Evolutionary conservation across 2,329 filamentous ascomycete genomes (phyloP), one percentile per base, ranked within the genome.

Genomic region (Cryphonectria naterciae): DNA sequence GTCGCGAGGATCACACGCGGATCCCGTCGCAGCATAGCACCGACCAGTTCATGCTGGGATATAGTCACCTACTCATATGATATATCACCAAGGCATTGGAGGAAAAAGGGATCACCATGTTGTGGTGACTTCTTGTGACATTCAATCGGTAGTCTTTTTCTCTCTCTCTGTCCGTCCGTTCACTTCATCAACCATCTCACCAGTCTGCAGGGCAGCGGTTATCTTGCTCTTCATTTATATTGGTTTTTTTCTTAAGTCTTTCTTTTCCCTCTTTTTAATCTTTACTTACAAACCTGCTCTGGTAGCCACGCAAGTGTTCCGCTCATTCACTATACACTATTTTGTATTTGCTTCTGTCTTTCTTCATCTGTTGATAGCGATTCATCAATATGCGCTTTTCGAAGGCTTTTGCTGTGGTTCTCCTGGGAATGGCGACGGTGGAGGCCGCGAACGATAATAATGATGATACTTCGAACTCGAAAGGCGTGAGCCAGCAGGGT

Each of bases 331-430:
- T 58, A 39, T 32, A 61, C 58, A n/a, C 22, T 49, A 6, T n/a
- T n/a, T 49, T n/a, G 8, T 22, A 19, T 22, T 49, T 22, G n/a
- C n/a, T 49, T 49, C 6, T 49, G 19, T 49, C 22, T 25, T 22
- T n/a, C 58, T 46, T 39, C 52, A 25, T 71, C 39, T 39, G 63
- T 62, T 62, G 62, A 41, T 11, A 49, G 22, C 64, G 65, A 64
- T 39, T 41, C 11, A 43, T 65, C 65, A 73, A 60, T 58, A 78
- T 78, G 77, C 70, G 74, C 69, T 49, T 78, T 65, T 74, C 75
- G 22, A 74, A 74, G 1, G 69, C 74, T 60, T 71, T 77, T 25
- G 62, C 75, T 43, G 69, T 75, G 15, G 43, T 74, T 58, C 73
- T 78, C 54, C 72, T 77, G 65, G 77, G 75, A 32, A 66, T 74